These are phyloP conservation scores for Podila minutissima DNA, from an alignment of 192 early-diverging fungal genomes.

Conservation along the genomic window DNA sequence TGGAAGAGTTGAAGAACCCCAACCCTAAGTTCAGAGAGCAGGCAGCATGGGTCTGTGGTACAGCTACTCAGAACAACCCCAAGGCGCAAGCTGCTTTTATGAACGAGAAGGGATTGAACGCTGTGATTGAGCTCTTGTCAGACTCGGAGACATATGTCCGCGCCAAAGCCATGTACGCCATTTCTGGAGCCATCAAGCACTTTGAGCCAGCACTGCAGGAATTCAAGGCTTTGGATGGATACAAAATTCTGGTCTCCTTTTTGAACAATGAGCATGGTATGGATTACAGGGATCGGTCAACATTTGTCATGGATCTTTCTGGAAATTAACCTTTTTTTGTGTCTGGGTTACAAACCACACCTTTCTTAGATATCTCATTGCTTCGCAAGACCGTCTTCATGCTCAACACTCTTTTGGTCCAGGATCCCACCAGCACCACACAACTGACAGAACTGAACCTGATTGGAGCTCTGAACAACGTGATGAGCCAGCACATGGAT, in stretches of 20 bases:
- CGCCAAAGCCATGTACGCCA: slow-evolving; percentile 77
- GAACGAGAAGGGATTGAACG: slow-evolving; percentile 56
- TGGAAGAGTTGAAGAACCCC: slow-evolving; percentile 61
- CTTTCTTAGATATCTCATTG: slow-evolving; percentile 43
- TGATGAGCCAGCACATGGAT: slow-evolving; percentile 56
- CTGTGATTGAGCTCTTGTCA: slow-evolving; percentile 57
- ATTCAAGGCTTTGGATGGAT: slow-evolving; percentile 62
- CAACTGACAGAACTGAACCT: slow-evolving; percentile 58
- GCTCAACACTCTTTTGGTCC: slow-evolving; percentile 69
- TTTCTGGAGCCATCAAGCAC: slow-evolving; percentile 73
- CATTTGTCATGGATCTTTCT: no score
- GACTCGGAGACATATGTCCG: slow-evolving; percentile 57
- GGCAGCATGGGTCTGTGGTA: slow-evolving; percentile 92
- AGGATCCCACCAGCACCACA: slow-evolving; percentile 57
- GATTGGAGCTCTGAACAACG: slow-evolving; percentile 51
- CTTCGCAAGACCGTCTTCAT: slow-evolving; percentile 70
- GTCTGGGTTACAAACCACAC: neutral
- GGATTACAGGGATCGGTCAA: neutral
- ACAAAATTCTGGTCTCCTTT: slow-evolving; percentile 55
- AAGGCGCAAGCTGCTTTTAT: slow-evolving; percentile 79
- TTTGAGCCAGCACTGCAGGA: slow-evolving; percentile 62
- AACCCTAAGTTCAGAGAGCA: slow-evolving; percentile 71
- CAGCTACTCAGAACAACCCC: slow-evolving; percentile 94
- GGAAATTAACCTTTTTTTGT: neutral
- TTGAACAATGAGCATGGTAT: slow-evolving; percentile 56